Base-by-base conservation (phyloP, 2,329 filamentous ascomycete species). In the Arachnomyces sp. region DNA sequence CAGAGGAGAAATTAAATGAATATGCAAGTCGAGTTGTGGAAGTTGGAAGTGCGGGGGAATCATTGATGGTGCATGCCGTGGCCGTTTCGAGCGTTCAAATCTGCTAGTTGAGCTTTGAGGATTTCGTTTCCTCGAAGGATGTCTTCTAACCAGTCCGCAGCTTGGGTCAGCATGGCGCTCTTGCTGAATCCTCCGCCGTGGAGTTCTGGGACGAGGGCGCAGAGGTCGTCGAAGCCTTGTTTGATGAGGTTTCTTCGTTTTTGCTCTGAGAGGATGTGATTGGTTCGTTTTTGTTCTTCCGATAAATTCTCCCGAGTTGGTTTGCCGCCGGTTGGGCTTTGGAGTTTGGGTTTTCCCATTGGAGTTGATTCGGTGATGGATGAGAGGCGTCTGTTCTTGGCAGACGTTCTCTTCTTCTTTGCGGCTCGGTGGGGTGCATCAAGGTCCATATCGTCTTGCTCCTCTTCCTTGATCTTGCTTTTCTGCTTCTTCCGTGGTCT, bases 251-350 rank as follows among this genome's bases (percentile, higher is more conserved):
- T 86, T 35, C 87, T 74, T 28, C 88, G 76, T 61, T 92, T 93
- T 64, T 94, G 85, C 57, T 93, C 87, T 38, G 86, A 92, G 38
- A 81, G 73, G 48, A 94, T 92, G 56, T 93, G 86, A 50, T 94
- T 94, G 53, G 81, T 81, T 34, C 85, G 73, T 62, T 90, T 92
- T 61, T 92, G 83, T 44, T 83, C 80, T 49, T 90, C 84, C 0
- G 79, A 77, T 3, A 92, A 59, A 47, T 81, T 81, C 52, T 81
- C 75, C 17, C 82, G 58, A 2, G 55, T 40, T 3, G 56, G 33
- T 45, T 64, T 66, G 31, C 47, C 46, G 12, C 48, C 28, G 14
- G 34, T 36, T 5, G 20, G 49, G 35, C 51, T 49, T 28, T 54
- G 49, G 32, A 55, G 42, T 49, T 52, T 57, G 28, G 51, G 43